These are phyloP conservation scores for Daphne laureola DNA, from an alignment of 441 rosid species.

Conservation along the genomic window DNA sequence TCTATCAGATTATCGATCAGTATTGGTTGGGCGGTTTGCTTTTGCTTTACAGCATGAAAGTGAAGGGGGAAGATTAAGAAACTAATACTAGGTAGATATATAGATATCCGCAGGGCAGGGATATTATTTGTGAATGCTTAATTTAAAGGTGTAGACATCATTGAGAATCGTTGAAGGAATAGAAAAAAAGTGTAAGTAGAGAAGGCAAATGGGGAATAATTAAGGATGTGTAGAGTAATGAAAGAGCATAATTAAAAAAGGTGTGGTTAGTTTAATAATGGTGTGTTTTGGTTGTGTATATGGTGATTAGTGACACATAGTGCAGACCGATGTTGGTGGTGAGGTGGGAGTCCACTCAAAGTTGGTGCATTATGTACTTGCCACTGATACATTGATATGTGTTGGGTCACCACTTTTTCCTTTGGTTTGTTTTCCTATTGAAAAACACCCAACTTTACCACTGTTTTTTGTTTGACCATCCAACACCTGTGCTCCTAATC, in stretches of 20 bases:
- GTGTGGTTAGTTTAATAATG: too few species aligned
- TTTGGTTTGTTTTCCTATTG: neutral
- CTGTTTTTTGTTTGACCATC: constrained; percentile 12
- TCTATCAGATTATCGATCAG: too few species aligned
- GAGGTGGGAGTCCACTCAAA: constrained; percentile 46
- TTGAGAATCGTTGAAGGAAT: neutral
- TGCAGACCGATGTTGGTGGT: constrained; percentile 38
- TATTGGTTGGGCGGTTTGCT: neutral
- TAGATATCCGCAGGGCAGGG: too few species aligned
- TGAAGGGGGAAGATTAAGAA: neutral
- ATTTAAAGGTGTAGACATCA: too few species aligned
- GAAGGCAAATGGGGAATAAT: constrained; percentile 10
- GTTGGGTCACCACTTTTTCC: constrained; percentile 24
- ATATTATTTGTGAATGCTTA: too few species aligned
- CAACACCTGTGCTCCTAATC: constrained; percentile 22
- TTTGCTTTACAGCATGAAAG: constrained; percentile 12
- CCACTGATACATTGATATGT: too few species aligned
- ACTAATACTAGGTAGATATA: neutral
- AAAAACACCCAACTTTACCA: constrained; percentile 9
- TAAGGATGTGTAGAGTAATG: constrained; percentile 6
- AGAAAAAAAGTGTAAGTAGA: constrained; percentile 7
- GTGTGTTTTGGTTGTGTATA: too few species aligned
- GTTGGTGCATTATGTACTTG: constrained; percentile 33
- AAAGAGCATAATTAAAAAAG: too few species aligned
- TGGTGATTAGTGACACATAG: too few species aligned